Evolutionary conservation across 2,329 filamentous ascomycete species (phyloP).

Genomic region (Trichoderma simmonsii): DNA sequence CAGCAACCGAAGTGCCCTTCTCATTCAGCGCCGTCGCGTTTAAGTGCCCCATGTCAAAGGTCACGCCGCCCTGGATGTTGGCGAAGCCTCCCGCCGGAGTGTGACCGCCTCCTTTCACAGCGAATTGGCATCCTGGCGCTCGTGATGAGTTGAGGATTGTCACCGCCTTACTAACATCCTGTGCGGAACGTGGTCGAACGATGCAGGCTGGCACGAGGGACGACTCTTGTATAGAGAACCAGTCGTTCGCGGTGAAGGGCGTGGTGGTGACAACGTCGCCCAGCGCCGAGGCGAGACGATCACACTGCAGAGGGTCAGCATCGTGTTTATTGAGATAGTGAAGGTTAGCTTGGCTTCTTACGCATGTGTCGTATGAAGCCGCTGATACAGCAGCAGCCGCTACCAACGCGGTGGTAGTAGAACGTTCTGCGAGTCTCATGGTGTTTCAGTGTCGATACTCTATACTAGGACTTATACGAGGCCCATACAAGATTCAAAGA

Average conservation of each 20-base stretch:
- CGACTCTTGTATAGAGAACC: background rate
- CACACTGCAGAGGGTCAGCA: background rate
- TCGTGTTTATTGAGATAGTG: background rate
- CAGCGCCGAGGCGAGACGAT: background rate
- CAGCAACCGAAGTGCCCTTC: constrained; percentile 18
- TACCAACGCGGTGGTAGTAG: background rate
- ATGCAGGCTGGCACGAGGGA: background rate
- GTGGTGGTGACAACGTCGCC: constrained; percentile 8
- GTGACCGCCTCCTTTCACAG: constrained; percentile 35
- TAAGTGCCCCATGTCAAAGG: constrained; percentile 28
- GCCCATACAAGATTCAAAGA: background rate
- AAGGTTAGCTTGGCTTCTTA: background rate
- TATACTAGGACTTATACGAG: background rate
- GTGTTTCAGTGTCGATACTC: background rate
- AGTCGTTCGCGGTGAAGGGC: background rate
- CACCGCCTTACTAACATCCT: constrained; percentile 22
- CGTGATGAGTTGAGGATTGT: background rate
- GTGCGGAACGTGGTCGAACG: constrained; percentile 24
- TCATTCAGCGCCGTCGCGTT: constrained; percentile 24
- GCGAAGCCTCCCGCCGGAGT: constrained; percentile 28
- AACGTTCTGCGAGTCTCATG: constrained; percentile 5
- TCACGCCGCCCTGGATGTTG: constrained; percentile 29
- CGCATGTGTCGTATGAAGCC: background rate
- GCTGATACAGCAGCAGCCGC: background rate
- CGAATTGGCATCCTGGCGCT: constrained; percentile 23